Conservation (phyloP, 495 filamentous ascomycete genomes). For the Geopyxis carbonaria region DNA sequence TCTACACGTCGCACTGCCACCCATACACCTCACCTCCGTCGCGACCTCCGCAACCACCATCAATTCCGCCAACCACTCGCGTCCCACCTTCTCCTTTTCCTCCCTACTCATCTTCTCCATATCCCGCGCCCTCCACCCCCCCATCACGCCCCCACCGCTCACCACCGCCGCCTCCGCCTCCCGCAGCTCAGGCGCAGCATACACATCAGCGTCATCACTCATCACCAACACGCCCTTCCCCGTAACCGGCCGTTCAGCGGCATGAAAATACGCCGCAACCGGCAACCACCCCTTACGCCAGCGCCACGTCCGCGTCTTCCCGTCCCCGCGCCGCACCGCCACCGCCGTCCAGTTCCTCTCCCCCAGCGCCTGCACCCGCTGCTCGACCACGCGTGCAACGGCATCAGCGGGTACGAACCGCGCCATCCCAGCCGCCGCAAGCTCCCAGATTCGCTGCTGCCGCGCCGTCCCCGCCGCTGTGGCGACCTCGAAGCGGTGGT, state of each 20-base stretch:
- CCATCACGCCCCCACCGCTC: constrained; percentile 44
- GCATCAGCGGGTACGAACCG: constrained; percentile 45
- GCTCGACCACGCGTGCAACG: constrained; percentile 4
- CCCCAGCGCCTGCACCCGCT: constrained; percentile 33
- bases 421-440: constrained; percentile 44
- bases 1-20: constrained; percentile 43
- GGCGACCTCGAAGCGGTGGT: constrained; percentile 32
- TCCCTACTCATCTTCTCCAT: constrained; percentile 3
- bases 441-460: constrained; percentile 39
- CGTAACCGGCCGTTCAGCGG: constrained; percentile 3
- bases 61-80: constrained; percentile 56
- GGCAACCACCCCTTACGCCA: constrained; percentile 56
- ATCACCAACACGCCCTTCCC: constrained; percentile 34
- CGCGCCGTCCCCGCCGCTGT: constrained; percentile 32
- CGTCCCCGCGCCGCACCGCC: constrained; percentile 58
- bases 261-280: constrained; percentile 38
- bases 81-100: constrained; percentile 41
- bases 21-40: constrained; percentile 9
- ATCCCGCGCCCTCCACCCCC: constrained; percentile 24
- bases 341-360: constrained; percentile 40
- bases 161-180: constrained; percentile 36
- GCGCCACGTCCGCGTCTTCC: constrained; percentile 39
- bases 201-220: constrained; percentile 55
- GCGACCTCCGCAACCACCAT: constrained; percentile 38
- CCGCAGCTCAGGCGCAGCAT: constrained; percentile 38